A percentile compares a stretch with the other conserved stretches of the same genome.
Evolutionary conservation across 2,329 filamentous ascomycete species (phyloP).

Genomic region (Onygenales sp.): DNA sequence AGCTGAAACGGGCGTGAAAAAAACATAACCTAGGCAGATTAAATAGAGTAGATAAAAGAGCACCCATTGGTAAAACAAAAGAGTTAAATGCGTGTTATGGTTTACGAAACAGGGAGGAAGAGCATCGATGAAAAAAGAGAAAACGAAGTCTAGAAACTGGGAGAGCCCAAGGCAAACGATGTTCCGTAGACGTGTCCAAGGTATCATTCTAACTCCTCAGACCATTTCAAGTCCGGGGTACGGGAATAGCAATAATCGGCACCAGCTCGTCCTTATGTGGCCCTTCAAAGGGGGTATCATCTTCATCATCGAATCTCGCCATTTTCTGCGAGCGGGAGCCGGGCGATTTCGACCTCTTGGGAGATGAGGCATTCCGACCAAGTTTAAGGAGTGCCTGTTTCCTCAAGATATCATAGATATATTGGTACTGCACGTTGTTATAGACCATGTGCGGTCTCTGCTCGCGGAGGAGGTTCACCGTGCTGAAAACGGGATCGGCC

Average conservation of each 20-base stretch:
- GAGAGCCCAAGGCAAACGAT: too few relatives aligned
- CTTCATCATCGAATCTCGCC: conserved; percentile 3
- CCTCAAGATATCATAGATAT: conserved; percentile 78
- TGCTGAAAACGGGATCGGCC: conserved; percentile 63
- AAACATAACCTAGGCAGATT: neutral
- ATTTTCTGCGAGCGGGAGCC: conserved; percentile 8
- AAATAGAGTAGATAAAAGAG: too few relatives aligned
- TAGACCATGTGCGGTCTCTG: conserved; percentile 97
- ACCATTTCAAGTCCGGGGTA: neutral
- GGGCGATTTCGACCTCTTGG: conserved; percentile 3
- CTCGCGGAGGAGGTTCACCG: conserved; percentile 70
- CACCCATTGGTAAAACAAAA: too few relatives aligned
- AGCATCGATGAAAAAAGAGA: too few relatives aligned
- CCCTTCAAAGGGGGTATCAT: conserved; percentile 20
- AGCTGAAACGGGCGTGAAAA: neutral
- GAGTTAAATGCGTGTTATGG: too few relatives aligned
- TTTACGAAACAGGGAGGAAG: too few relatives aligned
- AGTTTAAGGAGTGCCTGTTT: conserved; percentile 39
- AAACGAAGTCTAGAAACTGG: conserved; percentile 14
- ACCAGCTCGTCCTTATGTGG: conserved; percentile 29
- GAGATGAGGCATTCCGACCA: conserved; percentile 7
- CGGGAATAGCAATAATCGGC: conserved; percentile 6
- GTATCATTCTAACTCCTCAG: too few relatives aligned
- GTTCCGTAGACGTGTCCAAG: too few relatives aligned
- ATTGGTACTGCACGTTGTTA: conserved; percentile 70